Conservation (phyloP, 148 eudicot genomes). For the Heliamphora exappendiculata region DNA sequence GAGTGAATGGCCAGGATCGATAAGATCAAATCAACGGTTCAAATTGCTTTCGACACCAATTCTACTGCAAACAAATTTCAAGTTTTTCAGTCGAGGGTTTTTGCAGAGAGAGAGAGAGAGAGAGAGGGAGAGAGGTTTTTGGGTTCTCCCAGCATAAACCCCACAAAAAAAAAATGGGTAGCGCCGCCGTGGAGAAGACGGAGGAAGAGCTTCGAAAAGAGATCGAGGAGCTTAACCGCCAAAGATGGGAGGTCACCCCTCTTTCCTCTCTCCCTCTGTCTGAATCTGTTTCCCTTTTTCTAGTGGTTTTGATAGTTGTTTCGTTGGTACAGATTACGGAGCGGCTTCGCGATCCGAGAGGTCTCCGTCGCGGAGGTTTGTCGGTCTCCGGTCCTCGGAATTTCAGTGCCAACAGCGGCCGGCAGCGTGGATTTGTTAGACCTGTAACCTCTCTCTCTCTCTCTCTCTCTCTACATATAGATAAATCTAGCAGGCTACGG, state of each 20-base stretch:
- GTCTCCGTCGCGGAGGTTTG: constrained; percentile 69
- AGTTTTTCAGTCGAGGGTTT: not conserved
- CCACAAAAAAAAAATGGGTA: constrained; percentile 22
- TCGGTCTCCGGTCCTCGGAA: constrained; percentile 52
- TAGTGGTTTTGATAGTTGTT: not conserved
- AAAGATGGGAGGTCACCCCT: constrained; percentile 62
- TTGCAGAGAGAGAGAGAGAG: not conserved
- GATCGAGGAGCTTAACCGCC: constrained; percentile 75
- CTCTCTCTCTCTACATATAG: not conserved
- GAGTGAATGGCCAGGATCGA: too few relatives aligned
- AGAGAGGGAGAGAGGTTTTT: not conserved
- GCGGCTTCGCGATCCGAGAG: constrained; percentile 87
- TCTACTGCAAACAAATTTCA: too few relatives aligned
- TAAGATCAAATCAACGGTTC: too few relatives aligned
- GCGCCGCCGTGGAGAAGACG: constrained; percentile 56
- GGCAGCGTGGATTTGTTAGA: constrained; percentile 62
- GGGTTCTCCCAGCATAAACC: not conserved
- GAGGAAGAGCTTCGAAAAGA: constrained; percentile 78
- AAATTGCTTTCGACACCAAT: too few relatives aligned
- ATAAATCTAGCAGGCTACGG: too few relatives aligned
- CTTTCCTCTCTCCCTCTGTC: constrained; percentile 9
- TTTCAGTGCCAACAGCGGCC: constrained; percentile 39
- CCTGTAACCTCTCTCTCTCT: constrained; percentile 35
- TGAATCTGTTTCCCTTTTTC: not conserved
- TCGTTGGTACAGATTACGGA: constrained; percentile 50